Conservation (phyloP, 2,329 filamentous ascomycete genomes). For the Fusarium secorum region DNA sequence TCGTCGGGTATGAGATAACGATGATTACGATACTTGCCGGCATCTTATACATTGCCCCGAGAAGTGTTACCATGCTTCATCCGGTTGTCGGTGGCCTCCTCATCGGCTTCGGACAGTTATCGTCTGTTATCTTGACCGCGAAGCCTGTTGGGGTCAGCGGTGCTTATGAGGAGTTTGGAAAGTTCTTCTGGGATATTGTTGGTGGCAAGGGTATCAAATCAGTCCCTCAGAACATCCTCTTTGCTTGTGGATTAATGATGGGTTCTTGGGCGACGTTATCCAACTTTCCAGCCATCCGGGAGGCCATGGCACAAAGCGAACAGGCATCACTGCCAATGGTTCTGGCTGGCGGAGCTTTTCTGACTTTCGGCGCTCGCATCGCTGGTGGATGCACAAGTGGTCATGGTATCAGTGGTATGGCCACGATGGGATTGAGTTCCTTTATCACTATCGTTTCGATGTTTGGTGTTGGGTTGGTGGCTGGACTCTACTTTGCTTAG, state of each 20-base stretch:
- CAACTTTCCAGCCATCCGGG: background rate
- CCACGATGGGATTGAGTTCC: conserved; percentile 8
- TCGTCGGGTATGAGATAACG: background rate
- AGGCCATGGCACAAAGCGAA: background rate
- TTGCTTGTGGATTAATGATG: background rate
- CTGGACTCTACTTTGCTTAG: background rate
- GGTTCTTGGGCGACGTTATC: conserved; percentile 5
- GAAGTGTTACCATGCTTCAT: conserved; percentile 3
- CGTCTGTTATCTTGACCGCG: background rate
- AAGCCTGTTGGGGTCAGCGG: conserved; percentile 7
- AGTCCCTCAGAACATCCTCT: background rate
- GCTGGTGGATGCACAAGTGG: conserved; percentile 20
- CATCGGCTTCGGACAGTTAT: background rate
- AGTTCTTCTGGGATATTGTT: background rate
- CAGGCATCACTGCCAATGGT: background rate
- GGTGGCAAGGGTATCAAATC: background rate
- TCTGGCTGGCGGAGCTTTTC: background rate
- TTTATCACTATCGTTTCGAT: background rate
- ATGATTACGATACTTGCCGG: background rate
- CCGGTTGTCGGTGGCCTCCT: conserved; percentile 16
- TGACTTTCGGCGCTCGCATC: background rate
- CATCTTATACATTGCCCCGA: background rate
- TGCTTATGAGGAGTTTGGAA: conserved; percentile 9
- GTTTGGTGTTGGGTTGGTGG: conserved; percentile 2
- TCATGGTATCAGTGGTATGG: conserved; percentile 19